Conservation (phyloP, 2,329 filamentous ascomycete species). For the Sarocladium brachiariae region DNA sequence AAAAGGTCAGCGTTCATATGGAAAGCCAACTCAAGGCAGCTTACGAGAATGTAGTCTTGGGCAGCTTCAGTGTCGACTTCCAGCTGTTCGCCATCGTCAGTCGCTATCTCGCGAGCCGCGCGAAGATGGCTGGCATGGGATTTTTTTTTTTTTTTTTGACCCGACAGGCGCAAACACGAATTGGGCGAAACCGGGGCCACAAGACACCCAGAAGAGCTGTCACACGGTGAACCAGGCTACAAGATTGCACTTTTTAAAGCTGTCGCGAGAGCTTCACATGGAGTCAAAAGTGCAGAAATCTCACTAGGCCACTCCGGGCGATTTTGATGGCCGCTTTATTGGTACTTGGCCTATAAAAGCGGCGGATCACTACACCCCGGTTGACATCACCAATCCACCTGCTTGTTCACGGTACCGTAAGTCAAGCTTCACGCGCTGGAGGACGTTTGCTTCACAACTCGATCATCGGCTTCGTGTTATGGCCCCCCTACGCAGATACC, state of each 20-base stretch:
- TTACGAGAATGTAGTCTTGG: slow-evolving; percentile 67
- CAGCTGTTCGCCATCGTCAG: slow-evolving; percentile 51
- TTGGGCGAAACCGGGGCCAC: too few species aligned
- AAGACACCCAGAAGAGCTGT: background rate
- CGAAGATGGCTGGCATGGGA: background rate
- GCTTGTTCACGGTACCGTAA: background rate
- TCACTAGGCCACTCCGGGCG: background rate
- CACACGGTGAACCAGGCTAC: background rate
- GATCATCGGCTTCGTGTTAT: too few species aligned
- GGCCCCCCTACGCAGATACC: slow-evolving; percentile 82
- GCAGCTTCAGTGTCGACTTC: slow-evolving; percentile 68
- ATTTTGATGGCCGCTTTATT: background rate
- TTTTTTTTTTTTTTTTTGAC: too few species aligned
- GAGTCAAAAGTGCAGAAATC: background rate
- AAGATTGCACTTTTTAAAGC: background rate
- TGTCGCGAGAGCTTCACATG: slow-evolving; percentile 1
- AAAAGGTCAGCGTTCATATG: background rate
- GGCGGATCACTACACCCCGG: background rate
- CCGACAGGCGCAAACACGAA: too few species aligned
- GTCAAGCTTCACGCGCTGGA: background rate
- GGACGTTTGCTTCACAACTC: too few species aligned
- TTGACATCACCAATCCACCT: slow-evolving; percentile 1
- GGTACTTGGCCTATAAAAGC: background rate
- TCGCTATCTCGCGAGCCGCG: slow-evolving; percentile 2
- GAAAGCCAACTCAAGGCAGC: slow-evolving; percentile 17